phyloP scores from a whole-genome alignment of 2,329 filamentous ascomycete species.

The Trichoderma sp. region DNA sequence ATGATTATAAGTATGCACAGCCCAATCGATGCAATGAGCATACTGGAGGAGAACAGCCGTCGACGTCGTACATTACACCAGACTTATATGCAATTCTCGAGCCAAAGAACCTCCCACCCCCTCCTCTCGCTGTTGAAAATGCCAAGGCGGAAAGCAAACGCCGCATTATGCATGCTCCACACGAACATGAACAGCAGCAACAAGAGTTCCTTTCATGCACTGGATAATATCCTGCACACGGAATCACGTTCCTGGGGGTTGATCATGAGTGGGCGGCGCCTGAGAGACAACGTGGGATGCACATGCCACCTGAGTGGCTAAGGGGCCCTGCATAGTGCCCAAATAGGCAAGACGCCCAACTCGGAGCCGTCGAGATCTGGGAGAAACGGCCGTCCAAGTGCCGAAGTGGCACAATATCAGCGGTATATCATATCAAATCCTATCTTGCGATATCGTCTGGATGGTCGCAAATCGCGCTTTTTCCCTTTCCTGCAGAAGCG shows the following conservation, averaged over 20 bases:
- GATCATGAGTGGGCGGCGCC: conserved; percentile 19
- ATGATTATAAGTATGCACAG: conserved; percentile 9
- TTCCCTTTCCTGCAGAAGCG: not conserved
- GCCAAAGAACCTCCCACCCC: not conserved
- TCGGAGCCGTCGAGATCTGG: not conserved
- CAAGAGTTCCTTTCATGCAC: not conserved
- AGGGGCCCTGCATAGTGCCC: not conserved
- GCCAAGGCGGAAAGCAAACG: conserved; percentile 5
- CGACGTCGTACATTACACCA: not conserved
- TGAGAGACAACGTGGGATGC: conserved; percentile 24
- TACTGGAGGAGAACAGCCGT: not conserved
- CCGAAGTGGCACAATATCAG: conserved; percentile 11
- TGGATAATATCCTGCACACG: not conserved
- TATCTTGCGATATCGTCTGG: not conserved
- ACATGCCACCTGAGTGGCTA: conserved; percentile 24
- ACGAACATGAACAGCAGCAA: not conserved
- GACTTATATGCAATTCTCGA: conserved; percentile 17
- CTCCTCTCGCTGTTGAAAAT: not conserved
- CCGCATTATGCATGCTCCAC: not conserved
- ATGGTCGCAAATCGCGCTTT: not conserved
- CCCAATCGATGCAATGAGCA: not conserved
- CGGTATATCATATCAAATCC: not conserved
- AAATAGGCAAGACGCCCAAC: conserved; percentile 10
- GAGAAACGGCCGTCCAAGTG: conserved; percentile 1
- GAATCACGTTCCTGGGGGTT: conserved; percentile 22